Conservation (phyloP, 2,329 filamentous ascomycete genomes). For the Fusarium sp. region DNA sequence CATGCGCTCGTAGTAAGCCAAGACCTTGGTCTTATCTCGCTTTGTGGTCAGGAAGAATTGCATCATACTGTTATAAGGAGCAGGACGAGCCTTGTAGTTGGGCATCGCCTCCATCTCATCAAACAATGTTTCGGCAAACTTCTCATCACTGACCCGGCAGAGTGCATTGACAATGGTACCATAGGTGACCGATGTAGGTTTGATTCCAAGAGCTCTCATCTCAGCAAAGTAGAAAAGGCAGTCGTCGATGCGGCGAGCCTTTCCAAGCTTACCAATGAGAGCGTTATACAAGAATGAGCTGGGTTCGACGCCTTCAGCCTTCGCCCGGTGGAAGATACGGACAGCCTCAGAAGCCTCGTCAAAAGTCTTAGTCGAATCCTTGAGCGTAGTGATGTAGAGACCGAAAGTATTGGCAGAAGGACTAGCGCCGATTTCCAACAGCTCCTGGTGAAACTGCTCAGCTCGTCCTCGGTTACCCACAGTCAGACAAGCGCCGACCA, state of each 20-base stretch:
- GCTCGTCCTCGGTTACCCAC: constrained; percentile 83
- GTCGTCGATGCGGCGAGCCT: constrained; percentile 96
- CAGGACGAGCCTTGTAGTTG: constrained; percentile 97
- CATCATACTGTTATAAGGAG: constrained; percentile 99
- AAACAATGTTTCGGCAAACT: constrained; percentile 96
- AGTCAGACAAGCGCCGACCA: constrained; percentile 91
- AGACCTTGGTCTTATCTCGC: constrained; percentile 92
- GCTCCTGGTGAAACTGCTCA: constrained; percentile 88
- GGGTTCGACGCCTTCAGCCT: constrained; percentile 92
- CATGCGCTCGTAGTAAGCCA: constrained; percentile 97
- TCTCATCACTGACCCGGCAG: constrained; percentile 96
- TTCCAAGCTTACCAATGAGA: constrained; percentile 96
- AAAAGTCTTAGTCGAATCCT: constrained; percentile 96
- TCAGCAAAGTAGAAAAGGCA: constrained; percentile 98
- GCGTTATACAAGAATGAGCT: constrained; percentile 98
- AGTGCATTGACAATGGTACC: constrained; percentile 98
- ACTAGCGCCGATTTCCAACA: constrained; percentile 87
- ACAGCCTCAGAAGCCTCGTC: constrained; percentile 97
- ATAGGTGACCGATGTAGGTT: constrained; percentile 96
- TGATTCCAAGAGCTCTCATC: constrained; percentile 92
- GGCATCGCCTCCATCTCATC: constrained; percentile 99
- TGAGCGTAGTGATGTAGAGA: constrained; percentile 98
- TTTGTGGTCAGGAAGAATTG: constrained; percentile 99
- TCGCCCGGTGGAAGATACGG: constrained; percentile 95
- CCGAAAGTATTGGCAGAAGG: constrained; percentile 98